Percentiles rank a stretch among this genome's conserved stretches.
These are phyloP conservation scores for Stagonosporopsis vannaccii DNA, from an alignment of 2,329 filamentous ascomycete genomes.

Conservation along the genomic window DNA sequence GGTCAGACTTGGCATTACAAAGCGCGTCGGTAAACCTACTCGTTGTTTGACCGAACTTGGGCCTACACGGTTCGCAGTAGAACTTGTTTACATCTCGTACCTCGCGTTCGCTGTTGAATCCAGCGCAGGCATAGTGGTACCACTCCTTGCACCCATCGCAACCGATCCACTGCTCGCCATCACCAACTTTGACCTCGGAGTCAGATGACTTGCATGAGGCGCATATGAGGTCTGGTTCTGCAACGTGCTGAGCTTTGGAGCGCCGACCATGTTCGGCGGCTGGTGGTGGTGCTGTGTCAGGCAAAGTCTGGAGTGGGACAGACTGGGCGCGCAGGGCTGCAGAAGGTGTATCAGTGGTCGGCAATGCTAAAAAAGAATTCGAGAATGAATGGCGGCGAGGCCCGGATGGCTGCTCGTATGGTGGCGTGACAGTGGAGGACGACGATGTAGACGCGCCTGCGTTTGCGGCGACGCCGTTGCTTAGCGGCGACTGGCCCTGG, in stretches of 20 bases:
- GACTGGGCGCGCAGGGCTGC: slow-evolving; percentile 36
- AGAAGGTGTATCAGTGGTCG: slow-evolving; percentile 8
- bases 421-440: slow-evolving; percentile 11
- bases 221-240: slow-evolving; percentile 58
- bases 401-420: slow-evolving; percentile 17
- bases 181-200: slow-evolving; percentile 59
- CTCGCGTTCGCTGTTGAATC: slow-evolving; percentile 69
- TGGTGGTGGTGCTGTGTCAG: slow-evolving; percentile 24
- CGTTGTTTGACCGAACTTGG: slow-evolving; percentile 68
- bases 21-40: slow-evolving; percentile 50
- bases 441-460: slow-evolving; percentile 17
- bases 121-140: slow-evolving; percentile 73
- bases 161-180: slow-evolving; percentile 69
- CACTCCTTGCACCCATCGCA: slow-evolving; percentile 73
- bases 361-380: slow-evolving; percentile 14
- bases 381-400: slow-evolving; percentile 42
- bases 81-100: slow-evolving; percentile 73
- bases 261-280: slow-evolving; percentile 13
- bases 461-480: slow-evolving; percentile 36
- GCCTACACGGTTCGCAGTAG: slow-evolving; percentile 67
- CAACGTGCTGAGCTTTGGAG: slow-evolving; percentile 22
- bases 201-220: slow-evolving; percentile 64
- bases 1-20: slow-evolving; percentile 37
- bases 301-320: slow-evolving; percentile 38
- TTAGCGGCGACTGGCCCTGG: slow-evolving; percentile 46